Base-by-base conservation (phyloP, 768 basidiomycete species). In the Pisolithus microcarpus region DNA sequence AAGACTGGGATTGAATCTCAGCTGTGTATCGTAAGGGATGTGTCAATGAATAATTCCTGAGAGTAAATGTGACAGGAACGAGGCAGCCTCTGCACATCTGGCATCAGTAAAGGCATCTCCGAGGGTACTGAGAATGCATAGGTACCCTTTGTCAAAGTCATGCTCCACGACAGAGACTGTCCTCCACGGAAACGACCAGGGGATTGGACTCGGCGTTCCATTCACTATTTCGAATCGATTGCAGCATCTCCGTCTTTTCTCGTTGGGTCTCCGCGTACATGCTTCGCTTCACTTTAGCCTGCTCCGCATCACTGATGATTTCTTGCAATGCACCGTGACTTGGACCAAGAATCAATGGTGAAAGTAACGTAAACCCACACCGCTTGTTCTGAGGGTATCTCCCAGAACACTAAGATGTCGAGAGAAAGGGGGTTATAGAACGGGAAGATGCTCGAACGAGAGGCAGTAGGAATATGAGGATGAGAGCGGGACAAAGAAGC, bases 261-360 rank as follows among this genome's bases (percentile, higher is more conserved):
- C 85, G 74, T 54, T 78, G 80, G 5, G 92, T 95, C 71, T 97
- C 91, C 19, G 90, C 91, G 61, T 91, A 97, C 79, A 96, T 91
- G 55, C 80, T 90, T 42, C 91, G 78, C 53, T 83, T 87, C 21
- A 75, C 75, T 66, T 88, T 87, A 10, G 76, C 75, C 42, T 68
- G 72, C 59, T 82, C 81, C 9, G 79, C 76, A 18, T 77, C 73
- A 44, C 79, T 74, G 5, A 92, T 74, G 36, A 84, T 71, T 44
- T 76, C 74, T 16, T 78, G 72, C 51, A 95, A 71, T 13, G 79
- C 67, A 10, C 81, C 87, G 61, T 88, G 84, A 3, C 74, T 65
- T 9, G 87, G 85, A 7, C 91, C 88, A 10, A 89, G 74, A 15
- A 71, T 74, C 21, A 84, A 60, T 5, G 81, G 81, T 16, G 81